Evolutionary conservation across 768 basidiomycete genomes (phyloP), one percentile per base, ranked within the genome.

Genomic region (Lanmaoa pseudosensibilis): DNA sequence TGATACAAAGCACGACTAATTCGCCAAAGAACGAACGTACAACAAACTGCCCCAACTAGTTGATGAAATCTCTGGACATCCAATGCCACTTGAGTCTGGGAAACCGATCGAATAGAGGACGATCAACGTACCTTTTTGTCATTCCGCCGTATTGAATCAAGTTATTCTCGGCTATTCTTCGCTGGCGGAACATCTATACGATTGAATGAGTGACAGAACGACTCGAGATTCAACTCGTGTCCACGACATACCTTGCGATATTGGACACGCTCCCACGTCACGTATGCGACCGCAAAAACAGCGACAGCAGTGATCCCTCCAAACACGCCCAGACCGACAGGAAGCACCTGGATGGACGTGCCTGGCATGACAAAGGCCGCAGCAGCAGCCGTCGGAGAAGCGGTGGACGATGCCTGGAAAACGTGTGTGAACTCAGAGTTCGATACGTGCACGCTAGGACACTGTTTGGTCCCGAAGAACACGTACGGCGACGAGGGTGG

Each of bases 231-330:
- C 23, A 3, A 46, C 49, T 47, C 8, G 18, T 23, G 30, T 30
- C 33, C 15, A 30, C 5, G 25, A 54, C 81, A 54, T 56, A 90
- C 91, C 80, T 84, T 89, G 77, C 91, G 86, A 68, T 92, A 92
- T 73, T 87, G 89, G 25, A 90, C 85, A 46, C 94, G 83, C 78
- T 95, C 92, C 66, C 86, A 92, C 7, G 91, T 92, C 60, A 94
- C 92, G 70, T 92, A 75, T 49, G 83, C 87, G 55, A 95, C 89
- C 23, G 90, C 84, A 58, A 88, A 84, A 62, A 96, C 70, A 18
- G 88, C 88, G 63, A 94, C 87, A 9, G 87, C 87, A 32, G 90
- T 90, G 56, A 96, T 87, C 59, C 91, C 92, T 45, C 87, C 90
- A 66, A 90, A 93, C 11, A 94, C 81, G 50, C 87, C 89, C 41